Base-by-base conservation (phyloP, 1,284 basidiomycete genomes). In the Sanguinoderma infundibulare region DNA sequence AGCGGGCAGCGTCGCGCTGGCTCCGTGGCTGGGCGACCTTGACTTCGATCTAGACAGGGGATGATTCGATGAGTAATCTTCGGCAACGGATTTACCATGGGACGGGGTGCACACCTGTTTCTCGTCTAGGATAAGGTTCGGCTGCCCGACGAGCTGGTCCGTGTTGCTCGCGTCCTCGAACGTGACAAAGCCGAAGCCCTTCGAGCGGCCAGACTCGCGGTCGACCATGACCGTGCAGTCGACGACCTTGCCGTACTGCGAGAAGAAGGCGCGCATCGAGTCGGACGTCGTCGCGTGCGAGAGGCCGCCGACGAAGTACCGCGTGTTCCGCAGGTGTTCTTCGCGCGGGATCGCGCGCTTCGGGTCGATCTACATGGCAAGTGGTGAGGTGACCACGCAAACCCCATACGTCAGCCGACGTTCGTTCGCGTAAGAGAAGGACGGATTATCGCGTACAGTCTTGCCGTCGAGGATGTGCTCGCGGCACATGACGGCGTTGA, bases 171-270 rank as follows among this genome's bases (percentile, higher is more conserved):
- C 84, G 63, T 94, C 92, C 70, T 94, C 90, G 73, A 95, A 97
- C 0, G 95, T 97, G 34, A 97, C 89, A 70, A 98, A 98, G 1
- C 95, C 95, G 67, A 96, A 98, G 1, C 96, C 95, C 72, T 97
- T 95, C 30, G 91, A 93, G n/a, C 94, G 83, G 20, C 90, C 89
- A 3, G 93, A 92, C 66, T 96, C 94, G 56, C 93, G 86, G 75
- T 98, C 95, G 70, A 96, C 87, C 95, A 98, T 98, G 61, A 97
- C 92, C 0, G 93, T 96, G 35, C 94, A 90, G 71, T 98, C 95
- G 59, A 94, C 87, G 46, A 98, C 91, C 66, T 89, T 87, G 35
- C 95, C 95, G 73, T 83, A 90, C 61, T 89, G 81, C 20, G 82
- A 75, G 72, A 97, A 95, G 77, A 92, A 95, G 12, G 81, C 79